Conservation (phyloP, 805 yeast genomes). For the Lipomyces spencermartinsiae region DNA sequence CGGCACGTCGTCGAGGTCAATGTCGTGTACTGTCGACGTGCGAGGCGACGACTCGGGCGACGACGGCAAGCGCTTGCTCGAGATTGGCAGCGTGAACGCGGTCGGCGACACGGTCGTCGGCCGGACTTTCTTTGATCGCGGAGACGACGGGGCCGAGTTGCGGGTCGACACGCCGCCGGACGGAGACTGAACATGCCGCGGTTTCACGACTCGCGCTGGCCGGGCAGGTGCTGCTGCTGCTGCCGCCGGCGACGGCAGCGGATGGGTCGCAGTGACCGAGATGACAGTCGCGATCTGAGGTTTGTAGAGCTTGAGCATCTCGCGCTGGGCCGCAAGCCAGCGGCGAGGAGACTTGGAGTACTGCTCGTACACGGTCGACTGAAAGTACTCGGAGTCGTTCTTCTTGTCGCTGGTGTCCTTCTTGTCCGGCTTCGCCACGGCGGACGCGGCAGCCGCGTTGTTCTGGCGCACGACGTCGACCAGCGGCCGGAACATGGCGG, state of each 20-base stretch:
- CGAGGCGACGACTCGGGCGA: slow-evolving; percentile 29
- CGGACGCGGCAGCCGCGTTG: slow-evolving; percentile 8
- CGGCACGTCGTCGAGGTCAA: slow-evolving; percentile 43
- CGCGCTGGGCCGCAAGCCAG: slow-evolving; percentile 33
- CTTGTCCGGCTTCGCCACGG: background rate
- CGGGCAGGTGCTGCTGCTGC: slow-evolving; percentile 13
- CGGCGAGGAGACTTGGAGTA: slow-evolving; percentile 30
- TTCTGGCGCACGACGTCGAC: slow-evolving; percentile 26
- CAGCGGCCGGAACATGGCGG: slow-evolving; percentile 31
- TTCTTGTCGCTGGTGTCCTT: slow-evolving; percentile 7
- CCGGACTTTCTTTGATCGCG: slow-evolving; percentile 12
- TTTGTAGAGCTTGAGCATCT: slow-evolving; percentile 19
- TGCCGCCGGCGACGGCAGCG: background rate
- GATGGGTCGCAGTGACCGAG: slow-evolving; percentile 5
- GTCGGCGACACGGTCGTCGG: slow-evolving; percentile 21
- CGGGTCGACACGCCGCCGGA: slow-evolving; percentile 25
- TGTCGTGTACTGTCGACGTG: slow-evolving; percentile 49
- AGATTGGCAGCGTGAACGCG: slow-evolving; percentile 12
- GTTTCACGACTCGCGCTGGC: slow-evolving; percentile 17
- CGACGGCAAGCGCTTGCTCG: slow-evolving; percentile 12
- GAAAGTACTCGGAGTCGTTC: slow-evolving; percentile 23
- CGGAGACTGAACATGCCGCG: slow-evolving; percentile 1
- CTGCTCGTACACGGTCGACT: slow-evolving; percentile 26
- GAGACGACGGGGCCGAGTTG: slow-evolving; percentile 19
- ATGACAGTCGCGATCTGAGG: slow-evolving; percentile 23